Evolutionary conservation across 2,329 filamentous ascomycete species (phyloP).

Genomic region (Exophiala sp.): DNA sequence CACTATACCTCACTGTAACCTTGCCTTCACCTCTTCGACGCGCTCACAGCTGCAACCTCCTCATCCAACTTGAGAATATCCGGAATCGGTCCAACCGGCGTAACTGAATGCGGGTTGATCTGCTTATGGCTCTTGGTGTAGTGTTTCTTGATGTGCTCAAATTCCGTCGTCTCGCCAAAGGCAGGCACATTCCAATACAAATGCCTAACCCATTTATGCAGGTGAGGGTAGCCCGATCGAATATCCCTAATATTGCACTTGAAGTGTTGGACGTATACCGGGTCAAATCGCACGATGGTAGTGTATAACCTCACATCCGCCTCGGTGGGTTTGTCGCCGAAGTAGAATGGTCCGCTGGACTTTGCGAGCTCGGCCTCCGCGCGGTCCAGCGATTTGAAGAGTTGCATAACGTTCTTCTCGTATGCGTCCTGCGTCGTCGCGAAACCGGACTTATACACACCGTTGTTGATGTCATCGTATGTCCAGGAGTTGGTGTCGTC

Average conservation of each 20-base stretch:
- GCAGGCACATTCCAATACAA: conserved; percentile 80
- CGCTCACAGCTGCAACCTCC: conserved; percentile 62
- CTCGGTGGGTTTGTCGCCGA: conserved; percentile 73
- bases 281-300: conserved; percentile 69
- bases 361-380: conserved; percentile 67
- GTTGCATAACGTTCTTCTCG: conserved; percentile 64
- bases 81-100: conserved; percentile 78
- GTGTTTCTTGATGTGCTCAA: conserved; percentile 89
- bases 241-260: conserved; percentile 84
- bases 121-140: conserved; percentile 65
- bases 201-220: conserved; percentile 77
- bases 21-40: conserved; percentile 26
- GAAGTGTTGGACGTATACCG: conserved; percentile 78
- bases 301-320: conserved; percentile 74
- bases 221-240: conserved; percentile 72
- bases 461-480: conserved; percentile 60
- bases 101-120: conserved; percentile 68
- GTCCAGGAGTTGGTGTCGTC: conserved; percentile 78
- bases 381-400: conserved; percentile 75
- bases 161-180: conserved; percentile 80
- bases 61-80: conserved; percentile 74
- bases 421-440: conserved; percentile 81
- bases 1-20: too few species aligned
- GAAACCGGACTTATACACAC: conserved; percentile 65
- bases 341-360: conserved; percentile 62